Conservation (phyloP, 2,329 filamentous ascomycete genomes). For the Fusarium virguliforme region DNA sequence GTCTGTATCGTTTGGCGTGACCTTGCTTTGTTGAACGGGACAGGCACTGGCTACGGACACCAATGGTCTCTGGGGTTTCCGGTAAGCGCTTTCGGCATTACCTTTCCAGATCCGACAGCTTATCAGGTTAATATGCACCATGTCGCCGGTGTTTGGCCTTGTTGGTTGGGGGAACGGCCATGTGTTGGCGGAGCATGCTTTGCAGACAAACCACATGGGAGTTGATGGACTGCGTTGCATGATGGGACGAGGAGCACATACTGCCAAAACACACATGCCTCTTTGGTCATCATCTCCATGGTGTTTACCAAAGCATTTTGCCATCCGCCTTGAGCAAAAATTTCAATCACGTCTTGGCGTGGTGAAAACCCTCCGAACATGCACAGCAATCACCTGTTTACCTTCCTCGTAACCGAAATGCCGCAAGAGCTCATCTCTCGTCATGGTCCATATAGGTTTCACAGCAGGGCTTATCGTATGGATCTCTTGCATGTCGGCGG, state of each 20-base stretch:
- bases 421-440: not conserved
- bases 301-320: not conserved
- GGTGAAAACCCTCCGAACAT: not conserved
- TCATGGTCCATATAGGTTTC: not conserved
- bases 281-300: not conserved
- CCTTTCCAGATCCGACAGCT: not conserved
- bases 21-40: constrained; percentile 3
- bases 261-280: not conserved
- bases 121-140: too few relatives aligned
- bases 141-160: not conserved
- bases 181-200: not conserved
- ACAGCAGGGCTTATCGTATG: not conserved
- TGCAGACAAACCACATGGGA: not conserved
- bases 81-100: not conserved
- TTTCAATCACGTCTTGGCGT: constrained; percentile 2
- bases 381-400: not conserved
- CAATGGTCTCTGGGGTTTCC: not conserved
- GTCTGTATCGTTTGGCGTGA: not conserved
- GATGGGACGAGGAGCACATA: not conserved
- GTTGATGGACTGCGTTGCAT: not conserved
- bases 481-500: not conserved
- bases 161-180: not conserved
- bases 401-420: not conserved
- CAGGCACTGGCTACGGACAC: not conserved
- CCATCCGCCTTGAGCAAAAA: not conserved